phyloP scores from a whole-genome alignment of 2,329 filamentous ascomycete species.

The Sphaerulina vaccinii region DNA sequence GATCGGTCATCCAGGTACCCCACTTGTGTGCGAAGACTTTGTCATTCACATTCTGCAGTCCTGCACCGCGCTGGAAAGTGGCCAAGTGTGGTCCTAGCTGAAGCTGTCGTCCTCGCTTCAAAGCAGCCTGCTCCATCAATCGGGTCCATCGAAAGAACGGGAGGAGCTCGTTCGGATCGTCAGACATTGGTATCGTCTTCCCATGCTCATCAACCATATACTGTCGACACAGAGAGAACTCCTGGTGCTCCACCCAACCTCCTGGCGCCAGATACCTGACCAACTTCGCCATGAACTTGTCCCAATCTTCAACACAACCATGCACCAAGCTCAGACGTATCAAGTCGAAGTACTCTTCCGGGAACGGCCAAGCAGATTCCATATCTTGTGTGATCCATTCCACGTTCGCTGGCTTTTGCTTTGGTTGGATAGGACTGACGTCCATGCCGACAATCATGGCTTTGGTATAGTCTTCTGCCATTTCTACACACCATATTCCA shows the following conservation, averaged over 20 bases:
- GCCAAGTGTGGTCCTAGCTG: constrained; percentile 24
- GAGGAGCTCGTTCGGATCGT: constrained; percentile 13
- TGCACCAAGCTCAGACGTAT: constrained; percentile 31
- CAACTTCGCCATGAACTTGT: constrained; percentile 24
- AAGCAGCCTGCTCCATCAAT: constrained; percentile 23
- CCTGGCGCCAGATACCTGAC: constrained; percentile 30
- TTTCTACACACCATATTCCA: constrained; percentile 29
- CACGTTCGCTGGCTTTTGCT: constrained; percentile 27
- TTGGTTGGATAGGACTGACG: constrained; percentile 27
- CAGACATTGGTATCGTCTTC: constrained; percentile 18
- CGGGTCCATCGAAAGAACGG: constrained; percentile 23
- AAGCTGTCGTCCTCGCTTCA: constrained; percentile 21
- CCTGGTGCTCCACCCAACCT: constrained; percentile 37
- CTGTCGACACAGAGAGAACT: constrained; percentile 27
- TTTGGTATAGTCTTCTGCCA: constrained; percentile 28
- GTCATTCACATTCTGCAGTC: constrained; percentile 15
- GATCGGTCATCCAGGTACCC: constrained; percentile 25
- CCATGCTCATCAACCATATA: constrained; percentile 20
- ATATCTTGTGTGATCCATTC: constrained; percentile 27
- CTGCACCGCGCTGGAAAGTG: constrained; percentile 17
- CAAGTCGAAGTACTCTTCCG: constrained; percentile 27
- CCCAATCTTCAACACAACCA: constrained; percentile 25
- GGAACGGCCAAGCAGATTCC: constrained; percentile 26
- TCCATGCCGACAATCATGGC: constrained; percentile 28
- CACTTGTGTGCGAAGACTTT: constrained; percentile 21